Evolutionary conservation across 169 alveolate genomes (phyloP).

Genomic region (Eimeria maxima): DNA sequence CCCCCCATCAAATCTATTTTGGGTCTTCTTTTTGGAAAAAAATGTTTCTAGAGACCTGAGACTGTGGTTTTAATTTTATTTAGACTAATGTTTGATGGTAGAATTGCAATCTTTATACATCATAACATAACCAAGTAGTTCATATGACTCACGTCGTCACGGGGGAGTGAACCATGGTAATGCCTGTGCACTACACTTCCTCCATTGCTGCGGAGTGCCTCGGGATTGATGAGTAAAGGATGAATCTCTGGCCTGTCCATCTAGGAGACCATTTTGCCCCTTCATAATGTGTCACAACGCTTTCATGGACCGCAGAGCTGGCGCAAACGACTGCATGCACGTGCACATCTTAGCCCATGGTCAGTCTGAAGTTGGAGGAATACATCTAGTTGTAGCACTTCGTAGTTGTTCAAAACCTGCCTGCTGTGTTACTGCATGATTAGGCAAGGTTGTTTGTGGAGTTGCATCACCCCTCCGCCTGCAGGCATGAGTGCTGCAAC

Average conservation of each 20-base stretch:
- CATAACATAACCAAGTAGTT: too few species aligned
- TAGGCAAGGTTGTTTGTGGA: neutral
- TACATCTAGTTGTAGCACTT: neutral
- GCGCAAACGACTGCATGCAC: neutral
- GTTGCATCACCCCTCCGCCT: neutral
- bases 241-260: neutral
- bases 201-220: neutral
- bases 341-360: neutral
- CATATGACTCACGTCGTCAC: too few species aligned
- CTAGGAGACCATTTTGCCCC: neutral
- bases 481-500: neutral
- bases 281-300: neutral
- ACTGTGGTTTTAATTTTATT: too few species aligned
- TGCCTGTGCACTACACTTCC: neutral
- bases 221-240: neutral
- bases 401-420: neutral
- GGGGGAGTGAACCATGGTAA: too few species aligned
- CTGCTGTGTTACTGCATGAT: neutral
- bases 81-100: too few species aligned
- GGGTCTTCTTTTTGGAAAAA: neutral
- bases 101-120: too few species aligned
- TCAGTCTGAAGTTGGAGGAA: neutral
- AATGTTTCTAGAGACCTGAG: too few species aligned
- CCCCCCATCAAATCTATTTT: neutral
- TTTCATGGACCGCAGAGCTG: neutral